Percentiles rank a stretch among this genome's conserved stretches.
These are phyloP conservation scores for Schizonepeta tenuifolia DNA, from an alignment of 257 asterid genomes.

Conservation along the genomic window DNA sequence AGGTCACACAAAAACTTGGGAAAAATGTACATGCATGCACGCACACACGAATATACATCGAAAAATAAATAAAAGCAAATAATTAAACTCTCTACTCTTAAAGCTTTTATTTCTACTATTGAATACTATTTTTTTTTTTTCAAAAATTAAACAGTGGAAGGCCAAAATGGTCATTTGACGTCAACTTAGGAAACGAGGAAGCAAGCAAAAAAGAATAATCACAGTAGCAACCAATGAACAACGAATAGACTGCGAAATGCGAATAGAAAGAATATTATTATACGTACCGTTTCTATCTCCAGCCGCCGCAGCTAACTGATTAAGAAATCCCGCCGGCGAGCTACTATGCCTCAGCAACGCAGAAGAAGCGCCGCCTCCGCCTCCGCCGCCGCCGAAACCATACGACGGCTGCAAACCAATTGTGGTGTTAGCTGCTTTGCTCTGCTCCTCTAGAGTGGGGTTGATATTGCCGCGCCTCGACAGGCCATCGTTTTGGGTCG, in stretches of 20 bases:
- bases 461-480: background rate
- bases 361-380: slow-evolving; percentile 36
- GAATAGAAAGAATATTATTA: background rate
- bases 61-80: background rate
- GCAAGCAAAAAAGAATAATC: background rate
- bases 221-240: slow-evolving; percentile 36
- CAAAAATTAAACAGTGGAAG: background rate
- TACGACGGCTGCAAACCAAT: slow-evolving; percentile 51
- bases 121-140: too few relatives aligned
- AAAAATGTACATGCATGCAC: background rate
- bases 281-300: slow-evolving; percentile 49
- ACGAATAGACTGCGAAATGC: background rate
- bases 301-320: slow-evolving; percentile 63
- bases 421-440: slow-evolving; percentile 21
- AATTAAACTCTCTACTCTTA: too few relatives aligned
- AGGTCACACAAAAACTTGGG: background rate
- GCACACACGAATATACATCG: background rate
- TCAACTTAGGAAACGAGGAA: background rate
- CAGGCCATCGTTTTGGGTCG: slow-evolving; percentile 6
- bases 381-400: slow-evolving; percentile 28
- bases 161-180: slow-evolving; percentile 32
- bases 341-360: slow-evolving; percentile 72
- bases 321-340: slow-evolving; percentile 80
- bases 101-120: background rate
- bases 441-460: slow-evolving; percentile 31